Conservation (phyloP, 2,329 filamentous ascomycete species). For the Venturia oleaginea region DNA sequence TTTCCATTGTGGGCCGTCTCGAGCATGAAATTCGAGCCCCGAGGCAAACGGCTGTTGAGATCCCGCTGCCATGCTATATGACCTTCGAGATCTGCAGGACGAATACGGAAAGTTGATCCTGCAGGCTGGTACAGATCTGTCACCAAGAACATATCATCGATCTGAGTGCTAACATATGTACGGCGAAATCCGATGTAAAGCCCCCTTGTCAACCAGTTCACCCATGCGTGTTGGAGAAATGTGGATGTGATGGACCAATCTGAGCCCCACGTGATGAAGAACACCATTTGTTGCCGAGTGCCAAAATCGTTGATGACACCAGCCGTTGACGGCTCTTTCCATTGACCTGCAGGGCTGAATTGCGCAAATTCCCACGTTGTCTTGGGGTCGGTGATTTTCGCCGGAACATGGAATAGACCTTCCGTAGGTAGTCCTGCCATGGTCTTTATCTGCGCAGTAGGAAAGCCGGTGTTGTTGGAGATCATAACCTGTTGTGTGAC, state of each 20-base stretch:
- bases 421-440: constrained; percentile 38
- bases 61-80: constrained; percentile 25
- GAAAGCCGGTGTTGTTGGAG: constrained; percentile 45
- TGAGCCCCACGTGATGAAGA: constrained; percentile 47
- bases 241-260: constrained; percentile 46
- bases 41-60: constrained; percentile 25
- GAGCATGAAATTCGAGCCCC: constrained; percentile 27
- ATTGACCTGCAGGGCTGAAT: constrained; percentile 39
- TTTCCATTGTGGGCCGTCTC: constrained; percentile 32
- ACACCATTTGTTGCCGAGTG: constrained; percentile 52
- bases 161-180: constrained; percentile 45
- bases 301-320: constrained; percentile 49
- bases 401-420: constrained; percentile 51
- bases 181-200: constrained; percentile 49
- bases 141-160: constrained; percentile 54
- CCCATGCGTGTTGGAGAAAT: constrained; percentile 53
- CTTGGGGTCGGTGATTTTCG: constrained; percentile 43
- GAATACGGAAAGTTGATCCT: constrained; percentile 42
- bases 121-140: constrained; percentile 33
- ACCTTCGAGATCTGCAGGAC: constrained; percentile 23
- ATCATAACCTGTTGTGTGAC: constrained; percentile 46
- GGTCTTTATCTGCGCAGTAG: constrained; percentile 45
- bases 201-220: constrained; percentile 53
- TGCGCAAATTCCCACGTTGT: constrained; percentile 47
- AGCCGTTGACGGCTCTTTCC: constrained; percentile 40